Evolutionary conservation across 805 yeast species (phyloP).

Genomic region (Spathaspora sp.): DNA sequence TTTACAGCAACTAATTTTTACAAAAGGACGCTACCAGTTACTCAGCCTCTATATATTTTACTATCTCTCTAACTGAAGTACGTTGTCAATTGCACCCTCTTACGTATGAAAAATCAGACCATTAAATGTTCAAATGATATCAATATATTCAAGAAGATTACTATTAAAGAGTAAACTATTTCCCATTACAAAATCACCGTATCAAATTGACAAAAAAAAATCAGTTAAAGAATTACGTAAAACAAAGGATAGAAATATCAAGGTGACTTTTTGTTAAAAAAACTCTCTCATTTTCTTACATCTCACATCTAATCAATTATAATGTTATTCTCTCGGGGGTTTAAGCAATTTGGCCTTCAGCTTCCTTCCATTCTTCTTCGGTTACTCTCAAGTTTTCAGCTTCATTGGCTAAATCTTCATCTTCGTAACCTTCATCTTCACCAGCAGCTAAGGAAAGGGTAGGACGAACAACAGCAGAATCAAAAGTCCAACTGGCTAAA

Average conservation of each 20-base stretch:
- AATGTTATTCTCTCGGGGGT: not conserved
- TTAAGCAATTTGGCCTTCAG: constrained; percentile 5
- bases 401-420: constrained; percentile 41
- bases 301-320: not conserved
- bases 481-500: constrained; percentile 94
- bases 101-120: not conserved
- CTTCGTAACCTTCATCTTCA: constrained; percentile 46
- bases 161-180: not conserved
- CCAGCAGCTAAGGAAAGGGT: constrained; percentile 73
- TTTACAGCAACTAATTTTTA: no score
- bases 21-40: no score
- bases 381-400: constrained; percentile 48
- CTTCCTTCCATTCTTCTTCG: constrained; percentile 46
- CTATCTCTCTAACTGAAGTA: not conserved
- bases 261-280: not conserved
- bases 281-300: not conserved
- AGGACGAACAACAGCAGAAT: constrained; percentile 92
- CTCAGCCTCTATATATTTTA: no score
- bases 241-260: not conserved
- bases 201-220: not conserved
- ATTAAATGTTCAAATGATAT: not conserved
- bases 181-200: not conserved
- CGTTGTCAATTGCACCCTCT: not conserved
- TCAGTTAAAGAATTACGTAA: not conserved
- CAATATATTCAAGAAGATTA: not conserved